Evolutionary conservation across 2,329 filamentous ascomycete genomes (phyloP), one percentile per base, ranked within the genome.

Genomic region (Aspergillus latus): DNA sequence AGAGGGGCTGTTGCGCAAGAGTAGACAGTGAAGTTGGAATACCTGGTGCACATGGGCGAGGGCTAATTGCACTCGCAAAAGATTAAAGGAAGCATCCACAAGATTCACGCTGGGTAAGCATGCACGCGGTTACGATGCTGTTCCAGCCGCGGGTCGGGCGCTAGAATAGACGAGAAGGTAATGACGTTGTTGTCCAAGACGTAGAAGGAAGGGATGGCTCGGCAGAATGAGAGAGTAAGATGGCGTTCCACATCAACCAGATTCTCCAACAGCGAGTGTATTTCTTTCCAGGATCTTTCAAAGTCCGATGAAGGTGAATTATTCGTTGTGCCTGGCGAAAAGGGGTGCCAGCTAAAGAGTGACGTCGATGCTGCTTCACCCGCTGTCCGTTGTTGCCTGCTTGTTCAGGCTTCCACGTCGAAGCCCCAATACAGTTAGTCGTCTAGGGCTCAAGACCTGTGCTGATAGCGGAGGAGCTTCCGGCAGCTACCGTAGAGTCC

Each of bases 21-120:
- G 43, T n/a, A 40, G 4, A 16, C 21, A 26, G 36, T 45, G 29
- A 16, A 26, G 42, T 13, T 32, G 42, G 16, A 2, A 51, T 56
- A 61, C 58, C 60, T 64, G 42, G 45, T 43, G 46, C 49, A 59
- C 59, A 59, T 54, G 54, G 56, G 56, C 57, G 58, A 64, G 58
- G 51, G 64, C 54, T 63, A 63, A 51, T 49, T 61, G 60, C 54
- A 61, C 62, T 66, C 59, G 62, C 55, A 58, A 54, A 54, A 28
- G 15, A 52, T 57, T 54, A 54, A 42, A 58, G 59, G 57, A 44
- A 62, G 67, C 70, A 72, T 72, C 56, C 69, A 71, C 64, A 50
- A 61, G 48, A 49, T 61, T 13, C 34, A 11, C 34, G 34, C 47
- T 51, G 48, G 56, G 44, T 46, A 53, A 16, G 50, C 54, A 56